Percentiles rank a stretch among this genome's conserved stretches.
phyloP scores from a whole-genome alignment of 192 early-diverging fungal genomes.

The Lobosporangium transversale region DNA sequence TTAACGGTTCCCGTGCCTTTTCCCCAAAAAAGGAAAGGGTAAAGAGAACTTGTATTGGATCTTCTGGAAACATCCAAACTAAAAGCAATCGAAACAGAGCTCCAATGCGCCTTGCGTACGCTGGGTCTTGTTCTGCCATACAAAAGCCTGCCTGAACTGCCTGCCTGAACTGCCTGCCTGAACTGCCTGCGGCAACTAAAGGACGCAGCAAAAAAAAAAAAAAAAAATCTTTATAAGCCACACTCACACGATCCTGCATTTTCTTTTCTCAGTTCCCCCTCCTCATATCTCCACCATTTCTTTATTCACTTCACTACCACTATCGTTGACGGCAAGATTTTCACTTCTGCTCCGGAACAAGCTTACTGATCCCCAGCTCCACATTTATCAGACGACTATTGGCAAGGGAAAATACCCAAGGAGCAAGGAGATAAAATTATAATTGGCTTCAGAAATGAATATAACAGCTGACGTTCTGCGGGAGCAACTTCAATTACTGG shows the following conservation, averaged over 20 bases:
- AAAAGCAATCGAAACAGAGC: neutral
- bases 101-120: neutral
- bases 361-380: too few relatives aligned
- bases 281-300: neutral
- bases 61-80: neutral
- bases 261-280: neutral
- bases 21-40: too few relatives aligned
- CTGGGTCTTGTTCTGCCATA: neutral
- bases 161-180: too few relatives aligned
- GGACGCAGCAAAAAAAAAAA: neutral
- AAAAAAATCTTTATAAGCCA: neutral
- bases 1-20: too few relatives aligned
- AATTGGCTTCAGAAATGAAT: neutral
- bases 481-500: constrained; percentile 52
- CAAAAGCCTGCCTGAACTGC: too few relatives aligned
- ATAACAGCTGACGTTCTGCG: constrained; percentile 9
- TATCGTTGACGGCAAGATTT: neutral
- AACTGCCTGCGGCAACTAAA: neutral
- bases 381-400: too few relatives aligned
- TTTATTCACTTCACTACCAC: neutral
- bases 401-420: too few relatives aligned
- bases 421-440: neutral
- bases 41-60: too few relatives aligned
- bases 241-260: neutral
- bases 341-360: neutral